Evolutionary conservation across 2,329 filamentous ascomycete species (phyloP), one percentile per base, ranked within the genome.

Genomic region (Diaporthe vaccinii): DNA sequence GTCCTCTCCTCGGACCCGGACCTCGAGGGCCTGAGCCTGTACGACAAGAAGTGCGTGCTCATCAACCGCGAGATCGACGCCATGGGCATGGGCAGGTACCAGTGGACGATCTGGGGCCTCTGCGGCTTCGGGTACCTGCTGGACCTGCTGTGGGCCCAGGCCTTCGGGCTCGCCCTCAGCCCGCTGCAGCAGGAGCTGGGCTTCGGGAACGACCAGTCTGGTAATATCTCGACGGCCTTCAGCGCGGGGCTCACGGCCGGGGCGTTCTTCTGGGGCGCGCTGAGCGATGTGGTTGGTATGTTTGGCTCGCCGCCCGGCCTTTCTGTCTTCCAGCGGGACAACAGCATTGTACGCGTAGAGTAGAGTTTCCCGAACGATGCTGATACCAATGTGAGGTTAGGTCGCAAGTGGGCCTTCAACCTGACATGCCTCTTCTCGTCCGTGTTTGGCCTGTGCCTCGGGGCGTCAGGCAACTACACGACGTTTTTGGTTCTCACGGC

Each of bases 61-160:
- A 70, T 78, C n/a, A 74, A 78, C 58, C 82, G 82, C 15, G 88
- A 89, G 79, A 87, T 90, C 75, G 87, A 90, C 73, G 77, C 79
- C 51, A 86, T 88, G 76, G 88, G 88, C 53, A 89, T 90, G 86
- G 88, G 88, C 4, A 82, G 81, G 72, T 90, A 89, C 75, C 88
- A 90, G 77, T 89, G 87, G 87, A 87, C 84, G 77, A 82, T 88
- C 62, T 90, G 87, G 88, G 78, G 81, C 4, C 81, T 90, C 0
- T 90, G 88, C 76, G 89, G 89, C 49, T 87, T 89, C 49, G 89
- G 89, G 2, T 90, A 90, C 78, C 81, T 90, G 55, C 83, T 91
- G 51, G 90, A 91, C 77, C 81, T 91, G 34, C 83, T 90, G 62
- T 91, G 89, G 88, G 88, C 89, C 4, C 89, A 91, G 77, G 89